phyloP scores from a whole-genome alignment of 106 monocot species.

The Allium cepa region DNA sequence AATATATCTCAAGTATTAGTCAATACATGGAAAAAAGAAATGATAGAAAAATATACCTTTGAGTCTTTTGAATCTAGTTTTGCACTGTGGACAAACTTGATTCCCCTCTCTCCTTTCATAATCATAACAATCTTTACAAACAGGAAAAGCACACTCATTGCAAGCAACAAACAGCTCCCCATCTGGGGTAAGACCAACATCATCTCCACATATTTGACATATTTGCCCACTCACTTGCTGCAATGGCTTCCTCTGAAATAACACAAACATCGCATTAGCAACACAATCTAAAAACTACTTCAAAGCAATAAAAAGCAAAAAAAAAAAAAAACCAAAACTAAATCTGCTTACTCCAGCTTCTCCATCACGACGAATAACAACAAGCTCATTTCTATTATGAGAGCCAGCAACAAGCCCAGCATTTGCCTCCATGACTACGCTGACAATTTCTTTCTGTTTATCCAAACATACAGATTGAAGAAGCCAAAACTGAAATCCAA shows the following conservation, averaged over 20 bases:
- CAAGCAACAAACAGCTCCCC: constrained; percentile 90
- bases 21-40: too few species aligned
- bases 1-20: too few species aligned
- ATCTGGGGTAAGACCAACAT: constrained; percentile 59
- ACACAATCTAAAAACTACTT: background rate
- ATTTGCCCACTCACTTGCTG: constrained; percentile 66
- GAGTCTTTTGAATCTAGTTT: constrained; percentile 84
- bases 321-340: background rate
- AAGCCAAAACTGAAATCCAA: background rate
- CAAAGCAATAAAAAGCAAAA: background rate
- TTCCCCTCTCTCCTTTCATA: constrained; percentile 83
- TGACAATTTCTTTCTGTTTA: background rate
- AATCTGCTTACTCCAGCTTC: constrained; percentile 32
- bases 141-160: constrained; percentile 89
- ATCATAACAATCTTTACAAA: constrained; percentile 79
- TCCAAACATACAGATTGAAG: background rate
- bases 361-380: constrained; percentile 79
- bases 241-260: constrained; percentile 60
- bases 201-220: constrained; percentile 91
- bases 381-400: constrained; percentile 85
- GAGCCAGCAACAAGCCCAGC: constrained; percentile 82
- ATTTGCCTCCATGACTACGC: constrained; percentile 46
- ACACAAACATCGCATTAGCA: constrained; percentile 1
- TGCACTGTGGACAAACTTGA: constrained; percentile 96
- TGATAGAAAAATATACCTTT: constrained; percentile 14